Conservation (phyloP, 2,329 filamentous ascomycete genomes). For the Monosporascus sp. region DNA sequence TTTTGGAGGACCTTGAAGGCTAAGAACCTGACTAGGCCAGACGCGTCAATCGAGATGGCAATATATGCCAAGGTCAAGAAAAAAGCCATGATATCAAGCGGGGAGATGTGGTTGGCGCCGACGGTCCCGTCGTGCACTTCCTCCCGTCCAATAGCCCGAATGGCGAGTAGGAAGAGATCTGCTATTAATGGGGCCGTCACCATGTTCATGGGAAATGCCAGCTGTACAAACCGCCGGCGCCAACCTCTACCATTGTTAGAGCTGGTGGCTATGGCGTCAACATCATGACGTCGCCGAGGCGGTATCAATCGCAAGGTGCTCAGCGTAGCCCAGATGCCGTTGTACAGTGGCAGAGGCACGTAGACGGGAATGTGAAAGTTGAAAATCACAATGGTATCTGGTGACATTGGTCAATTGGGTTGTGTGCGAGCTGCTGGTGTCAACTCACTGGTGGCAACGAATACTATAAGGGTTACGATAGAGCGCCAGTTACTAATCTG, state of each 20-base stretch:
- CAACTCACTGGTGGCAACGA: conserved; percentile 63
- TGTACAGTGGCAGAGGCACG: conserved; percentile 46
- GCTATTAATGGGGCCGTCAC: conserved; percentile 66
- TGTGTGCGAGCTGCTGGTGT: not conserved
- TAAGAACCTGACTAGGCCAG: conserved; percentile 64
- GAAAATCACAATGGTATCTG: conserved; percentile 65
- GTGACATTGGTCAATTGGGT: conserved; percentile 5
- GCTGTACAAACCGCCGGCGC: conserved; percentile 38
- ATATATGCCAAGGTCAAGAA: conserved; percentile 72
- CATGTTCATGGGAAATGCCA: conserved; percentile 63
- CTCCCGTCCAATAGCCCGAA: conserved; percentile 58
- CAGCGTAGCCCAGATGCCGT: conserved; percentile 39
- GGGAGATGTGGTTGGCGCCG: conserved; percentile 60
- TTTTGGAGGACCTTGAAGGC: conserved; percentile 66
- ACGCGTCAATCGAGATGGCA: conserved; percentile 72
- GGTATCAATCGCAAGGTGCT: conserved; percentile 47
- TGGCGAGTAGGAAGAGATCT: conserved; percentile 66
- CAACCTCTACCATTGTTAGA: conserved; percentile 21
- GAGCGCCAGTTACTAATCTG: conserved; percentile 62
- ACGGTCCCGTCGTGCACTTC: conserved; percentile 67
- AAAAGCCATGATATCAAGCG: conserved; percentile 70
- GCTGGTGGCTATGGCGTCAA: conserved; percentile 6
- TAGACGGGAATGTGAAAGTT: conserved; percentile 62
- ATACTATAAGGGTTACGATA: conserved; percentile 65
- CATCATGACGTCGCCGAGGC: conserved; percentile 25